Evolutionary conservation across 306 rosid species (phyloP).

Genomic region (Adenanthera pavonina): DNA sequence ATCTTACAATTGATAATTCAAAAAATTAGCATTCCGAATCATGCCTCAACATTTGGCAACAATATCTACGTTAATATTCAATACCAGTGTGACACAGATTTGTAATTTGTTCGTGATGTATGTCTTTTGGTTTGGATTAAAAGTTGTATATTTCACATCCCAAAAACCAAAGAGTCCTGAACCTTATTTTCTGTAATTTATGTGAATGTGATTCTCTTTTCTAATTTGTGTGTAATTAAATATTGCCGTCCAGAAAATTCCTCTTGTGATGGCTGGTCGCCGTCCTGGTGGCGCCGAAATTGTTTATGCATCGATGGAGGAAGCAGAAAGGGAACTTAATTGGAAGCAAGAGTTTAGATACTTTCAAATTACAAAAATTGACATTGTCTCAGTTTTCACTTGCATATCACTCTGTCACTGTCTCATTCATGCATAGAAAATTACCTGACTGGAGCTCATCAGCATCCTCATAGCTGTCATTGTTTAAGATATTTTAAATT

Average conservation of each 20-base stretch:
- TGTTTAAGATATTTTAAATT: neutral
- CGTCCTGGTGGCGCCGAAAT: slow-evolving; percentile 90
- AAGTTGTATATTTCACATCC: neutral
- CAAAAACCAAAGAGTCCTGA: neutral
- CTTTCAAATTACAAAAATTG: neutral
- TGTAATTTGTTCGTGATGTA: neutral
- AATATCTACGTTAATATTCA: neutral
- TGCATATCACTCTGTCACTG: neutral
- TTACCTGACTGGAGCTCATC: neutral
- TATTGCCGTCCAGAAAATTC: slow-evolving; percentile 68
- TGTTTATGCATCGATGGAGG: slow-evolving; percentile 86
- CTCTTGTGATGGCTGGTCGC: slow-evolving; percentile 77
- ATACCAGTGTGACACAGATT: too few relatives aligned
- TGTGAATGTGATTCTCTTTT: neutral
- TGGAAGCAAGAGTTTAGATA: slow-evolving; percentile 78
- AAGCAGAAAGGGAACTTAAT: slow-evolving; percentile 82
- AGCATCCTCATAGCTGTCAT: neutral
- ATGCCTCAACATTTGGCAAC: neutral
- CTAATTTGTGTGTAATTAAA: neutral
- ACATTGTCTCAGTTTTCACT: neutral
- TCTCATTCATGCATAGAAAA: neutral
- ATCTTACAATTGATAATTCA: too few relatives aligned
- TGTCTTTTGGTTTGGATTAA: neutral
- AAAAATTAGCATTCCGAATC: too few relatives aligned
- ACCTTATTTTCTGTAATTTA: neutral